phyloP scores from a whole-genome alignment of 331 rosid species.

The Malus hybrid region DNA sequence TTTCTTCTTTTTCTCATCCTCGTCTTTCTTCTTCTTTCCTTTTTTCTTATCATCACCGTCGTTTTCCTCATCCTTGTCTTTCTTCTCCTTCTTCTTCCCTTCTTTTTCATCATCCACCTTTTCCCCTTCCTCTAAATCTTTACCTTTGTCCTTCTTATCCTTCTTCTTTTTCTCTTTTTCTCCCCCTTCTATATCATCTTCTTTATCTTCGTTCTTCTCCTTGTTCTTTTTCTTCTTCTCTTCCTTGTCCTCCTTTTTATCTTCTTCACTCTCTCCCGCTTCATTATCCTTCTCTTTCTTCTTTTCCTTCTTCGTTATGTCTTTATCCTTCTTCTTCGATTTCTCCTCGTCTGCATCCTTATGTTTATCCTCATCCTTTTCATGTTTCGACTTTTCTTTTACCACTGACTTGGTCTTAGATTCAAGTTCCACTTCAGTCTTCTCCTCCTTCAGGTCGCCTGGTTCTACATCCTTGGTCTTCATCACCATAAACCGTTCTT shows the following conservation, averaged over 20 bases:
- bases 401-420: slow-evolving; percentile 37
- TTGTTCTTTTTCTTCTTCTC: not conserved
- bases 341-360: slow-evolving; percentile 24
- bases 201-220: not conserved
- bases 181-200: slow-evolving; percentile 2
- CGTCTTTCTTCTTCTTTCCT: slow-evolving; percentile 6
- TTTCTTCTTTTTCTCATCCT: not conserved
- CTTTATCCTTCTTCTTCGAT: slow-evolving; percentile 23
- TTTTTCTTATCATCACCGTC: slow-evolving; percentile 2
- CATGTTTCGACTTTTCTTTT: slow-evolving; percentile 14
- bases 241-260: not conserved
- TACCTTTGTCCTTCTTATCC: slow-evolving; percentile 8
- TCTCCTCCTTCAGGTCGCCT: slow-evolving; percentile 27
- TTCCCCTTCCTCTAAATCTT: slow-evolving; percentile 14
- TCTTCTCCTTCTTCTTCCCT: not conserved
- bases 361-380: slow-evolving; percentile 20
- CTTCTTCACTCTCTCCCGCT: not conserved
- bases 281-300: not conserved
- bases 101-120: not conserved
- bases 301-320: not conserved
- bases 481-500: slow-evolving; percentile 18
- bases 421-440: slow-evolving; percentile 26
- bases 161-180: slow-evolving; percentile 11
- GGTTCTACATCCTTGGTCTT: slow-evolving; percentile 30
- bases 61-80: slow-evolving; percentile 9